Evolutionary conservation across 371 early-diverging fungal species (phyloP), one percentile per base, ranked within the genome.

Genomic region (Mucor indicus): DNA sequence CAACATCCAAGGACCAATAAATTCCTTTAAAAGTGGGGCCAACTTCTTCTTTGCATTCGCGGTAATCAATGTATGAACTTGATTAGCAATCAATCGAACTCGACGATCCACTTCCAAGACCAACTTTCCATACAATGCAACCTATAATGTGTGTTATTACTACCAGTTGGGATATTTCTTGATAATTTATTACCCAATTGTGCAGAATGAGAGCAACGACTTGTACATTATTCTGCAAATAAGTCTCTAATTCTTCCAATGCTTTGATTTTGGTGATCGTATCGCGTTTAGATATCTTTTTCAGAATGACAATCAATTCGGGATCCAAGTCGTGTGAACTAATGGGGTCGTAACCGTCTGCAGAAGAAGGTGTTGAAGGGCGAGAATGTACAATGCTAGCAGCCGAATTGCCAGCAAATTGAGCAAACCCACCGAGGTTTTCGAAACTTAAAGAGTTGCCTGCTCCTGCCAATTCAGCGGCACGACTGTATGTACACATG

Each of bases 191-290:
- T 61, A 74, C 75, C 75, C 75, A 75, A 21, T 51, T 54, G 5
- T 66, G 36, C 16, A 67, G 31, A 16, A 76, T 51, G 11, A 46
- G 23, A 3, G 50, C 21, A 30, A 67, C 58, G 8, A 57, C 69
- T 17, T 45, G 46, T 4, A 67, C 61, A 42, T 77, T 65, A 4
- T 47, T 55, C 42, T 70, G 68, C 15, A 84, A 50, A 63, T 80
- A 80, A 11, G 51, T 51, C 30, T 79, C 72, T 10, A 85, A 49
- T 44, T 87, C 87, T 27, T 85, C 84, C 27, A 87, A 66, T n/a
- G 87, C 85, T 38, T 81, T 79, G 23, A 84, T 51, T 44, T 85
- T 85, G n/a, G 85, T 85, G 16, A 77, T 69, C 13, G 83, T 57
- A 54, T 85, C 83, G 44, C 84, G 79, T 46, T 87, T 87, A 15